Evolutionary conservation across 768 basidiomycete genomes (phyloP).

Genomic region (Mycena indigotica): DNA sequence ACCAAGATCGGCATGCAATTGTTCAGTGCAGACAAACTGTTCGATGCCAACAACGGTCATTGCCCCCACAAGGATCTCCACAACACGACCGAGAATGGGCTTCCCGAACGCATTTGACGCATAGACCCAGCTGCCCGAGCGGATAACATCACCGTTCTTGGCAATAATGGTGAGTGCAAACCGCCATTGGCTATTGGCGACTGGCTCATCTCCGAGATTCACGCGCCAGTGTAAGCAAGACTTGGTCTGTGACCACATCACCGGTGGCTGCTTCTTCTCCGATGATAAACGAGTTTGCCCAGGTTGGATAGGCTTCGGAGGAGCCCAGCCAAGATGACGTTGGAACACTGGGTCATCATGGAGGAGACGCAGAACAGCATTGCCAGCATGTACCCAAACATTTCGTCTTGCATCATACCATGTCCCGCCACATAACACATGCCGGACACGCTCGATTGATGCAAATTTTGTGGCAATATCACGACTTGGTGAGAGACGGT

Average conservation of each 20-base stretch:
- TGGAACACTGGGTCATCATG: constrained; percentile 8
- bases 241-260: neutral
- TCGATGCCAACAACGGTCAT: constrained; percentile 1
- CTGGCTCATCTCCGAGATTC: neutral
- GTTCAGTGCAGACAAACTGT: constrained; percentile 1
- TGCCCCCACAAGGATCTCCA: neutral
- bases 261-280: neutral
- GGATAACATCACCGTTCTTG: constrained; percentile 2
- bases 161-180: neutral
- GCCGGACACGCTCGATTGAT: constrained; percentile 17
- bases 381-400: constrained; percentile 13
- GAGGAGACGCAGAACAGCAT: constrained; percentile 4
- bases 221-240: neutral
- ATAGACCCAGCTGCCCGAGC: neutral
- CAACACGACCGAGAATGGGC: neutral
- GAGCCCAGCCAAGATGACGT: constrained; percentile 19
- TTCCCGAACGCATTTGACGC: neutral
- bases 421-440: constrained; percentile 23
- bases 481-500: constrained; percentile 34
- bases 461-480: constrained; percentile 24
- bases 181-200: constrained; percentile 1
- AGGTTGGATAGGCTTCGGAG: neutral
- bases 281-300: neutral
- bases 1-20: neutral
- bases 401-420: constrained; percentile 1